A percentile compares a stretch with the other conserved stretches of the same genome.
These are phyloP conservation scores for Saccharomyces hybrid DNA, from an alignment of 1,139 yeast species.

Conservation along the genomic window DNA sequence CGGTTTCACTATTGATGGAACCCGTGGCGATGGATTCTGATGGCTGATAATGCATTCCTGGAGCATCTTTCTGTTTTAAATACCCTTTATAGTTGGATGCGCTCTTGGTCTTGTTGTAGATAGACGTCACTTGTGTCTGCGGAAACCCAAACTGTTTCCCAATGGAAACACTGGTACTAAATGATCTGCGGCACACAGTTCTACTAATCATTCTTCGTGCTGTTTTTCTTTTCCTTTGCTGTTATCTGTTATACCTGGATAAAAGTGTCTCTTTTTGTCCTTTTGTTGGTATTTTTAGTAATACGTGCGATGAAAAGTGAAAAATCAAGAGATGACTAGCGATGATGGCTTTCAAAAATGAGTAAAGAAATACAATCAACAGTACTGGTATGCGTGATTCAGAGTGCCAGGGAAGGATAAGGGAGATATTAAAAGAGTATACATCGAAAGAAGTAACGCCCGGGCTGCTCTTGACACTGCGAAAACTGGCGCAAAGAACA, in stretches of 20 bases:
- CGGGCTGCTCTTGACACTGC: neutral
- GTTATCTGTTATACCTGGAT: neutral
- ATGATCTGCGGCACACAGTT: neutral
- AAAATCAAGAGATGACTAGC: neutral
- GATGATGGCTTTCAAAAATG: neutral
- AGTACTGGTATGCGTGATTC: neutral
- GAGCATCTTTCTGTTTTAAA: constrained; percentile 17
- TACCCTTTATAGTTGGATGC: constrained; percentile 31
- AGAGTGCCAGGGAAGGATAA: neutral
- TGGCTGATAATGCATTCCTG: constrained; percentile 28
- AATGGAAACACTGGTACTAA: neutral
- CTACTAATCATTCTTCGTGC: neutral
- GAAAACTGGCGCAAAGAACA: neutral
- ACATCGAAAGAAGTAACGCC: neutral
- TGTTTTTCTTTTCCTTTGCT: neutral
- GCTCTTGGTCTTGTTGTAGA: constrained; percentile 27
- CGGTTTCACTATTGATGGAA: constrained; percentile 30
- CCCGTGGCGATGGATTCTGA: constrained; percentile 30
- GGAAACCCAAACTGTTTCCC: neutral
- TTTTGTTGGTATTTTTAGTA: neutral
- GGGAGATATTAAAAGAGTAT: neutral
- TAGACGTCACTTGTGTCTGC: constrained; percentile 14
- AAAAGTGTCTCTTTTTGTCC: neutral
- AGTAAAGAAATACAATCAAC: neutral
- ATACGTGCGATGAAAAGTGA: neutral